These are phyloP conservation scores for Pouteria glomerata DNA, from an alignment of 148 eudicot species.

Conservation along the genomic window DNA sequence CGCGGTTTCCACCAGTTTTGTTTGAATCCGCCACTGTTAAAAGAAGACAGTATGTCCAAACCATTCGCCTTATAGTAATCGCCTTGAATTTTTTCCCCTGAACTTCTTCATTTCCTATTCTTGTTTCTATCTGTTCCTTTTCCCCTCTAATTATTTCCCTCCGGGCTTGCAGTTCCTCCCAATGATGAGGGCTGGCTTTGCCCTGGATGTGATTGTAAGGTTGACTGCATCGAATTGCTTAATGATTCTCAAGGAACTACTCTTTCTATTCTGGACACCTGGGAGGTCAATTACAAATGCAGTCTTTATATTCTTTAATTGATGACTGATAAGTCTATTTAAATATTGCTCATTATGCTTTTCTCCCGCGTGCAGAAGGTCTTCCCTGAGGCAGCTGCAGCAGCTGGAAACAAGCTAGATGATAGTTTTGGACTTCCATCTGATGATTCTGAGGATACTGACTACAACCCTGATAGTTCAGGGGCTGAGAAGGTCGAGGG, in stretches of 20 bases:
- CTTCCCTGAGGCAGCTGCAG: conserved; percentile 79
- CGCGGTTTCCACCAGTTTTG: conserved; percentile 97
- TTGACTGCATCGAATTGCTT: conserved; percentile 71
- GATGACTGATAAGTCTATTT: neutral
- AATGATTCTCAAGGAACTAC: conserved; percentile 71
- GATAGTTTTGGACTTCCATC: conserved; percentile 59
- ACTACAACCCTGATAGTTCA: conserved; percentile 63
- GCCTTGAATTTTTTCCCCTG: conserved; percentile 20
- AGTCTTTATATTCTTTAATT: neutral
- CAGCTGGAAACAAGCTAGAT: conserved; percentile 46
- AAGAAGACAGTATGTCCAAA: conserved; percentile 66
- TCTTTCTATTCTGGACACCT: conserved; percentile 54
- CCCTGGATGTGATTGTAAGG: conserved; percentile 97
- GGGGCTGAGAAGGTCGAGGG: conserved; percentile 32
- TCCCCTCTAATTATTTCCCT: conserved; percentile 13
- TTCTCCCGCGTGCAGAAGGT: conserved; percentile 62
- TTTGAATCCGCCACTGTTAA: conserved; percentile 76
- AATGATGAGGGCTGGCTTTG: conserved; percentile 94
- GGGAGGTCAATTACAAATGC: conserved; percentile 61
- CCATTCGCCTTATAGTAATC: conserved; percentile 13
- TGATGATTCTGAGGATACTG: conserved; percentile 85
- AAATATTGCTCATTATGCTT: conserved; percentile 13
- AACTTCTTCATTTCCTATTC: neutral
- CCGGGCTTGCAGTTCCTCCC: conserved; percentile 63
- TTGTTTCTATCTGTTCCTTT: neutral